Conservation (phyloP, 495 filamentous ascomycete genomes). For the Aspergillus panamensis region DNA sequence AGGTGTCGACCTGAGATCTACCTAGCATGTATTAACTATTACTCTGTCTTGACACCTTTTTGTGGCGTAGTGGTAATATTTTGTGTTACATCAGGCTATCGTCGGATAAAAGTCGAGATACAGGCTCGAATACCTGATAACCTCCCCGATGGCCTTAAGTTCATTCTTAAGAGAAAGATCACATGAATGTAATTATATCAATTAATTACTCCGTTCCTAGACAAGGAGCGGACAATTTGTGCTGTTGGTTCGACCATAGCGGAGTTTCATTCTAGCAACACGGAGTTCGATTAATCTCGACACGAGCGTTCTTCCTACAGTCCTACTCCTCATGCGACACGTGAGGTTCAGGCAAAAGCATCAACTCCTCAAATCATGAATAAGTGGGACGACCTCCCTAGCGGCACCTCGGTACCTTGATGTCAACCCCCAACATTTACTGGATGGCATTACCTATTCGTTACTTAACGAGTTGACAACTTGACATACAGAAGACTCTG, state of each 20-base stretch:
- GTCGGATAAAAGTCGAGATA: too few relatives aligned
- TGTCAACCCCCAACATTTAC: background rate
- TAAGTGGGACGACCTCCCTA: background rate
- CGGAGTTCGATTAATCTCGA: background rate
- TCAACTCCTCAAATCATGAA: background rate
- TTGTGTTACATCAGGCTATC: too few relatives aligned
- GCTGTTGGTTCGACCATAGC: background rate
- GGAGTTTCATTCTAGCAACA: background rate
- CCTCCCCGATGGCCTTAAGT: too few relatives aligned
- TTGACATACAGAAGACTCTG: background rate
- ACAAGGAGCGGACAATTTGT: background rate
- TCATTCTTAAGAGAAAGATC: too few relatives aligned
- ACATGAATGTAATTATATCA: too few relatives aligned
- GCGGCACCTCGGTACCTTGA: background rate
- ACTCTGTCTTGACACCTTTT: too few relatives aligned
- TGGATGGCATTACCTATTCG: background rate
- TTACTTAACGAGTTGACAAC: too few relatives aligned
- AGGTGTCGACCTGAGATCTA: too few relatives aligned
- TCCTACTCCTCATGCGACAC: background rate
- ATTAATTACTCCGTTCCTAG: background rate
- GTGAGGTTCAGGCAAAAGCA: background rate
- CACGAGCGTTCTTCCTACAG: background rate
- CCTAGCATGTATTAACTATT: too few relatives aligned
- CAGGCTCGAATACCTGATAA: too few relatives aligned
- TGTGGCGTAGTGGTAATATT: too few relatives aligned